Base-by-base conservation (phyloP, 1,284 basidiomycete genomes). In the Ustilago crameri region DNA sequence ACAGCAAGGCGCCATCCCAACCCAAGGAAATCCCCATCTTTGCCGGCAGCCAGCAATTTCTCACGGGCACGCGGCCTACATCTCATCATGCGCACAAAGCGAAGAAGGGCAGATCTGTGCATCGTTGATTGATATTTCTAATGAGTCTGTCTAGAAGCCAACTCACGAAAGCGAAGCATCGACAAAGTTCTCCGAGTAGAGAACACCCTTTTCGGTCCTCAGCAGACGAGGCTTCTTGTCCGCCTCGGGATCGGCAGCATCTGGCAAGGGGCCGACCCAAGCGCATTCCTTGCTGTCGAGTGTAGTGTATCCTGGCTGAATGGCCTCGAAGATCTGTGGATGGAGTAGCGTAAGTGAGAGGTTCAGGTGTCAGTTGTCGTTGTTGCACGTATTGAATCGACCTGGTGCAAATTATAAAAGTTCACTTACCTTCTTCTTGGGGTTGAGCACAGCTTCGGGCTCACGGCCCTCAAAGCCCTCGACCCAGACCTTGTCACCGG, bases 341-440 rank as follows among this genome's bases (percentile, higher is more conserved):
- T 17, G 18, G 10, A 34, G 18, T 3, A 20, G 22, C 35, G n/a
- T 51, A 27, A 51, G 50, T 37, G n/a, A n/a, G n/a, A n/a, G n/a
- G n/a, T n/a, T n/a, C n/a, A n/a, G n/a, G n/a, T n/a, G n/a, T n/a
- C n/a, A n/a, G n/a, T n/a, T n/a, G n/a, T n/a, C n/a, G n/a, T n/a
- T n/a, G n/a, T n/a, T n/a, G n/a, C n/a, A n/a, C n/a, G n/a, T n/a
- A n/a, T n/a, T n/a, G n/a, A n/a, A n/a, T n/a, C n/a, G n/a, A n/a
- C n/a, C n/a, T n/a, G n/a, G n/a, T n/a, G n/a, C n/a, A n/a, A n/a
- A n/a, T n/a, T n/a, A n/a, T n/a, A n/a, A n/a, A n/a, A n/a, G n/a
- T n/a, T n/a, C n/a, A 54, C 72, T n/a, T 52, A 75, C 75, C 78
- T 83, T 83, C 60, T 81, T 82, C 69, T 82, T 83, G 20, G 82